Conservation (phyloP, 768 basidiomycete species). For the Leccinellum albellum region DNA sequence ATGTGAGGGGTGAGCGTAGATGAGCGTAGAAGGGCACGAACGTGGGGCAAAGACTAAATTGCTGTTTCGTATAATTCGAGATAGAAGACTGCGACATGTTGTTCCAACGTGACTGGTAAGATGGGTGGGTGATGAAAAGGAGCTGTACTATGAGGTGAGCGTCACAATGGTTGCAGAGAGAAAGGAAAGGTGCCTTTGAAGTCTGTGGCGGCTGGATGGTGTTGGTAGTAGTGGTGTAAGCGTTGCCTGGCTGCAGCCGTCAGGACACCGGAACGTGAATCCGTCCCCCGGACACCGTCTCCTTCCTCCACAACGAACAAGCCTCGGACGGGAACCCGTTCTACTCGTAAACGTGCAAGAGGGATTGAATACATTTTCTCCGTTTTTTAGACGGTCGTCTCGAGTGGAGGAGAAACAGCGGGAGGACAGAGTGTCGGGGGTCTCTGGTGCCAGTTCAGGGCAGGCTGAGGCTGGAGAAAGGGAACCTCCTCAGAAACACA, state of each 20-base stretch:
- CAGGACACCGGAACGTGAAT: neutral
- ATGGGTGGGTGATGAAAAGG: neutral
- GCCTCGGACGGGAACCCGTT: neutral
- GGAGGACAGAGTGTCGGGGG: slow-evolving; percentile 15
- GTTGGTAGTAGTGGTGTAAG: slow-evolving; percentile 16
- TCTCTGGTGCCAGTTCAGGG: slow-evolving; percentile 24
- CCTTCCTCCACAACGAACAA: neutral
- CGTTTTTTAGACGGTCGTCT: neutral
- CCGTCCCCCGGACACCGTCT: slow-evolving; percentile 19
- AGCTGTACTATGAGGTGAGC: slow-evolving; percentile 4
- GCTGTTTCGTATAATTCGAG: slow-evolving; percentile 68
- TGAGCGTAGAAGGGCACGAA: slow-evolving; percentile 36
- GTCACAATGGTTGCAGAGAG: neutral
- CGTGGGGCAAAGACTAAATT: slow-evolving; percentile 96
- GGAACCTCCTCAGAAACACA: slow-evolving; percentile 2
- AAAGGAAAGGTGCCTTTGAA: slow-evolving; percentile 1
- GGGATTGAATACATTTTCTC: too few relatives aligned
- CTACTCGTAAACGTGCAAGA: neutral
- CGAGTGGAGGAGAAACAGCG: slow-evolving; percentile 14
- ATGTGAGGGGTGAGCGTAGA: slow-evolving; percentile 12
- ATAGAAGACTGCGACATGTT: slow-evolving; percentile 72
- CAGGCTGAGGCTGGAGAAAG: slow-evolving; percentile 13
- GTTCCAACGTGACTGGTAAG: slow-evolving; percentile 72
- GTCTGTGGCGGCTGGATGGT: slow-evolving; percentile 1
- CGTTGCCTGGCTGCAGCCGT: neutral